Percentiles rank a stretch among this genome's conserved stretches.
These are phyloP conservation scores for Epicoccum sorghinum DNA, from an alignment of 2,329 filamentous ascomycete species.

Conservation along the genomic window DNA sequence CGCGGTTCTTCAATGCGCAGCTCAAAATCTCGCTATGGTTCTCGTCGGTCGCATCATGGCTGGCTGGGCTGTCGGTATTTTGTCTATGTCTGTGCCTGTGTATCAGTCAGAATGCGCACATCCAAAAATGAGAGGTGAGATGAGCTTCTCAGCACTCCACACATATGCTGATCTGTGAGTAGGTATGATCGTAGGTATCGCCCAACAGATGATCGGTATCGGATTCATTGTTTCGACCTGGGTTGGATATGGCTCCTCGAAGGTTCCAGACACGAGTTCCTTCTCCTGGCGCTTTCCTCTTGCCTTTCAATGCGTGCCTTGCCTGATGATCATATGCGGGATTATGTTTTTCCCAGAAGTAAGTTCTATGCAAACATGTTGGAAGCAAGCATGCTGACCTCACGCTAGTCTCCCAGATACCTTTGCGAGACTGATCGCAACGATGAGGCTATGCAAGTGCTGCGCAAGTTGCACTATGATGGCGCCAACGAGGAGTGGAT, in stretches of 20 bases:
- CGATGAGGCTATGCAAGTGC: constrained; percentile 58
- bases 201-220: constrained; percentile 63
- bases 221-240: constrained; percentile 63
- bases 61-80: constrained; percentile 63
- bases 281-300: constrained; percentile 54
- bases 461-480: constrained; percentile 60
- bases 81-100: constrained; percentile 66
- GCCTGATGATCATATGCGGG: constrained; percentile 50
- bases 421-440: constrained; percentile 56
- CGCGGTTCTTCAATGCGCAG: constrained; percentile 63
- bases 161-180: neutral
- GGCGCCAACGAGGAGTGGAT: constrained; percentile 64
- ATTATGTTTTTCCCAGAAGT: constrained; percentile 50
- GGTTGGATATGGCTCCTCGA: constrained; percentile 55
- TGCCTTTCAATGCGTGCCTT: constrained; percentile 55
- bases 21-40: constrained; percentile 63
- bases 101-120: constrained; percentile 69
- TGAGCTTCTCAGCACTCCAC: neutral
- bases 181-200: constrained; percentile 60
- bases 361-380: neutral
- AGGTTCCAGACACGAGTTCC: constrained; percentile 44
- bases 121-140: constrained; percentile 60
- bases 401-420: constrained; percentile 40
- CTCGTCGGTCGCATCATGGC: constrained; percentile 64
- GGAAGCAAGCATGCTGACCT: neutral